Evolutionary conservation across 805 yeast species (phyloP).

Genomic region (Metschnikowia chrysomelidarum): DNA sequence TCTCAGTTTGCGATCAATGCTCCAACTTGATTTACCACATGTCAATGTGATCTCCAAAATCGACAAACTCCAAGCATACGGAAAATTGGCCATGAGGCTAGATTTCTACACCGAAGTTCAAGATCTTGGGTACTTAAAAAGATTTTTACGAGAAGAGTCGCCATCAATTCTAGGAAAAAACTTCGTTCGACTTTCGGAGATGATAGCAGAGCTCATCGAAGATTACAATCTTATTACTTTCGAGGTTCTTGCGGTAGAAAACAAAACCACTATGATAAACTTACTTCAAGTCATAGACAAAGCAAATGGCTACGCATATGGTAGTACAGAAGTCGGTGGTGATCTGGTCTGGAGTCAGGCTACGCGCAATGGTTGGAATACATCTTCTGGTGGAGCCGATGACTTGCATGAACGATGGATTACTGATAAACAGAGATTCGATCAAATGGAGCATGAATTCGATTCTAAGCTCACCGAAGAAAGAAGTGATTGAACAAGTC

Average conservation of each 20-base stretch:
- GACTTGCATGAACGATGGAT: constrained; percentile 97
- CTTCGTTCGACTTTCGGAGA: constrained; percentile 66
- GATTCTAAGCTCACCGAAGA: constrained; percentile 38
- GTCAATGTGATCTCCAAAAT: constrained; percentile 90
- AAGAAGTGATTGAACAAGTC: too few species aligned
- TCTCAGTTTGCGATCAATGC: constrained; percentile 84
- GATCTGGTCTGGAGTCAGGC: constrained; percentile 98
- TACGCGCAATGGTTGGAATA: constrained; percentile 68
- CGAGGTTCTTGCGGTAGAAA: constrained; percentile 88
- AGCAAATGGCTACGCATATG: constrained; percentile 91
- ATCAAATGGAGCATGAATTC: constrained; percentile 43
- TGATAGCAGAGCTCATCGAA: constrained; percentile 78
- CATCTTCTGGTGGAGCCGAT: constrained; percentile 45
- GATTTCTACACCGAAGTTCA: constrained; percentile 93
- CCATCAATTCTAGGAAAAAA: constrained; percentile 59
- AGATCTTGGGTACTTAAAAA: constrained; percentile 67
- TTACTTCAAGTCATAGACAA: constrained; percentile 77
- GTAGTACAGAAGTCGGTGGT: constrained; percentile 93
- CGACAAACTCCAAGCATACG: constrained; percentile 75
- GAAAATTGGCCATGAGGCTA: constrained; percentile 74
- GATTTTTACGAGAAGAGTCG: constrained; percentile 69
- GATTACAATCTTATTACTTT: constrained; percentile 87
- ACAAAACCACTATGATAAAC: constrained; percentile 87
- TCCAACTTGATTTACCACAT: constrained; percentile 90
- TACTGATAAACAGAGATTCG: constrained; percentile 77